phyloP scores from a whole-genome alignment of 768 basidiomycete species.

The Clitopilus passeckerianus region DNA sequence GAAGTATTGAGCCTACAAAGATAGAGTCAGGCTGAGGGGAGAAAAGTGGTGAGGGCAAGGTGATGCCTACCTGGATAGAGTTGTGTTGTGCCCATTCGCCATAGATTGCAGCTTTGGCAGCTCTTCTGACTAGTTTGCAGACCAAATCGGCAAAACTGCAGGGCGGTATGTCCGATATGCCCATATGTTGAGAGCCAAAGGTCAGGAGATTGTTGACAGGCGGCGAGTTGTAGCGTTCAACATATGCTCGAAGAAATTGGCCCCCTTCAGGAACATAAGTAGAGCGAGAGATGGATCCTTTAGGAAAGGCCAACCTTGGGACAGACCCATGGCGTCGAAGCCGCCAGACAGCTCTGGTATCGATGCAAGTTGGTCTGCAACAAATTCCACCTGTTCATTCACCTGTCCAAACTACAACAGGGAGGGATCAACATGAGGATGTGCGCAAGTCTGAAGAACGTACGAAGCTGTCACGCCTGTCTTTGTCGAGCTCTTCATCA shows the following conservation, averaged over 20 bases:
- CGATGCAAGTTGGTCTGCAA: constrained; percentile 56
- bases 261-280: constrained; percentile 42
- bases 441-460: constrained; percentile 22
- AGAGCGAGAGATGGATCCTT: no score
- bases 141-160: constrained; percentile 64
- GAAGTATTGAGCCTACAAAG: constrained; percentile 75
- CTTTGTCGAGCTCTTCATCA: constrained; percentile 54
- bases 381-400: constrained; percentile 61
- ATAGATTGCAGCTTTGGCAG: constrained; percentile 63
- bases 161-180: constrained; percentile 67
- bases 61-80: constrained; percentile 54
- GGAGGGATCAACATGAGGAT: neutral
- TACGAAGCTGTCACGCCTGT: constrained; percentile 70
- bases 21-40: neutral
- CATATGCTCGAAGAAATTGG: constrained; percentile 83
- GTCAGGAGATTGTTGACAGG: constrained; percentile 79
- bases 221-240: constrained; percentile 70
- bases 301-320: constrained; percentile 51
- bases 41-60: neutral
- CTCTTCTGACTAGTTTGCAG: constrained; percentile 63
- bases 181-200: constrained; percentile 87
- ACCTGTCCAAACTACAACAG: constrained; percentile 68
- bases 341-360: constrained; percentile 64
- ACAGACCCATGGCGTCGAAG: constrained; percentile 87
- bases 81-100: constrained; percentile 72